Evolutionary conservation across 257 asterid species (phyloP).

Genomic region (Handroanthus guayacan): DNA sequence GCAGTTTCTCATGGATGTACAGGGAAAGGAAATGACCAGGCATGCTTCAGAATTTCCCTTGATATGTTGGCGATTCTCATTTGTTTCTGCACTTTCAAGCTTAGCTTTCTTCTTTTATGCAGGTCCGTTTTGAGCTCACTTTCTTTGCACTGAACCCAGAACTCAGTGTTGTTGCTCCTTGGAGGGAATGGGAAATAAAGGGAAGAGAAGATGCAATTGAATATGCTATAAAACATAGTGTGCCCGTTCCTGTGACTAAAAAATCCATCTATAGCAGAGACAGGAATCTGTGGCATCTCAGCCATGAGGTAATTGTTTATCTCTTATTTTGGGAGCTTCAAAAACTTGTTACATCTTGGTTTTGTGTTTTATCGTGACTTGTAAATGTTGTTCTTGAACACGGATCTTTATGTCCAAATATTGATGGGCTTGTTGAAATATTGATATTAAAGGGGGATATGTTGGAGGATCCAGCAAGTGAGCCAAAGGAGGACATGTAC

Average conservation of each 20-base stretch:
- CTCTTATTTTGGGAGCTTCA: background rate
- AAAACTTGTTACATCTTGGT: background rate
- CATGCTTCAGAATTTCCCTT: constrained; percentile 36
- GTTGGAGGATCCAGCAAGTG: constrained; percentile 91
- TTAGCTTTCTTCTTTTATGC: constrained; percentile 34
- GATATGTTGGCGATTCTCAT: constrained; percentile 3
- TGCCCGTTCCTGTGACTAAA: constrained; percentile 95
- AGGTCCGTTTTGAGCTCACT: constrained; percentile 98
- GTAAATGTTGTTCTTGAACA: background rate
- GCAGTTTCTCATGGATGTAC: constrained; percentile 99
- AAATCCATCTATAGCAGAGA: constrained; percentile 98
- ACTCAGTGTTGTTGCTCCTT: constrained; percentile 93
- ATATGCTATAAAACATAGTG: constrained; percentile 86
- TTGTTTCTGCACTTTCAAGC: background rate
- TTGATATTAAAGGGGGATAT: constrained; percentile 73
- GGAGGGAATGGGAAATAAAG: constrained; percentile 98
- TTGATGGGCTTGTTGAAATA: constrained; percentile 22
- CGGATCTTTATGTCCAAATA: background rate
- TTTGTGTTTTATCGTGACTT: background rate
- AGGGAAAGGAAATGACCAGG: constrained; percentile 98
- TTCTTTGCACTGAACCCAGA: constrained; percentile 97
- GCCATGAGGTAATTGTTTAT: constrained; percentile 79
- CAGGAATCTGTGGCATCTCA: constrained; percentile 96
- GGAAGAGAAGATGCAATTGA: constrained; percentile 99
- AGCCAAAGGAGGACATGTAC: constrained; percentile 93